Evolutionary conservation across 2,329 filamentous ascomycete species (phyloP).

Genomic region (Ceratocystis harringtonii): DNA sequence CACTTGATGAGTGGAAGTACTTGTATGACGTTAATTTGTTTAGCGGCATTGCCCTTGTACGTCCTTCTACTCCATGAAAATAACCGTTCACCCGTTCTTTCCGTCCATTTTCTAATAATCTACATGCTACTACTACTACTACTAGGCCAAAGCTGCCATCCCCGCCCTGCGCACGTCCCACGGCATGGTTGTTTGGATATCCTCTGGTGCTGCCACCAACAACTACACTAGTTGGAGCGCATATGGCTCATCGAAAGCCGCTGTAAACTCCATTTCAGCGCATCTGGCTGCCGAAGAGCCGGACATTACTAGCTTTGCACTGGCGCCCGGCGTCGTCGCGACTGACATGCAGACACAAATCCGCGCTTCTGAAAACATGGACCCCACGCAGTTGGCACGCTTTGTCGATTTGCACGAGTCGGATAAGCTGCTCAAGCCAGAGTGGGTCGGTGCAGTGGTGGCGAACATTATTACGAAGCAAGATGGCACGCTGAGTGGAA

Average conservation of each 20-base stretch:
- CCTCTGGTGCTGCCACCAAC: slow-evolving; percentile 57
- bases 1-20: slow-evolving; percentile 58
- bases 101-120: neutral
- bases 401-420: slow-evolving; percentile 57
- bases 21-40: slow-evolving; percentile 79
- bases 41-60: slow-evolving; percentile 62
- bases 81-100: neutral
- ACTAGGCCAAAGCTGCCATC: slow-evolving; percentile 54
- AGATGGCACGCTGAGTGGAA: slow-evolving; percentile 54
- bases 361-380: slow-evolving; percentile 43
- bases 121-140: neutral
- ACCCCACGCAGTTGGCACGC: slow-evolving; percentile 41
- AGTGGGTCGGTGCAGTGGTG: slow-evolving; percentile 76
- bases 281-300: slow-evolving; percentile 67
- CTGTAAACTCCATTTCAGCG: slow-evolving; percentile 60
- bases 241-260: slow-evolving; percentile 73
- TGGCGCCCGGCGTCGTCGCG: slow-evolving; percentile 70
- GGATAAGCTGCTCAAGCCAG: slow-evolving; percentile 61
- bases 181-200: slow-evolving; percentile 63
- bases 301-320: slow-evolving; percentile 53
- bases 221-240: slow-evolving; percentile 61
- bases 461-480: slow-evolving; percentile 58
- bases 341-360: slow-evolving; percentile 84
- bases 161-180: slow-evolving; percentile 50
- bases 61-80: slow-evolving; percentile 20